Conservation (phyloP, 768 basidiomycete species). For the Trametes maxima region DNA sequence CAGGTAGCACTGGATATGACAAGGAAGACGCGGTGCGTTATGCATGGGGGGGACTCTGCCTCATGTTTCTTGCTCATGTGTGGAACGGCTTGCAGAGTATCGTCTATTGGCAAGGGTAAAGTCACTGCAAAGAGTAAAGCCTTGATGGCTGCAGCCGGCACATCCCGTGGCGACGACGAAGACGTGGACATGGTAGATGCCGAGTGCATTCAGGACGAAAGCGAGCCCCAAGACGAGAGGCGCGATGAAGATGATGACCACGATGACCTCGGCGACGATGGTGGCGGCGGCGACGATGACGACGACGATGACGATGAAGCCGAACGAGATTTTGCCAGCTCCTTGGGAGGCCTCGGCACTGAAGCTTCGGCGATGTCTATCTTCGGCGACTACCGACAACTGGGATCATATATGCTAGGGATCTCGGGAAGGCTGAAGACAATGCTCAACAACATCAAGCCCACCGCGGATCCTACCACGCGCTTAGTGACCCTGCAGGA, state of each 20-base stretch:
- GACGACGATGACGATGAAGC: constrained; percentile 46
- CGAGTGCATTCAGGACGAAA: constrained; percentile 51
- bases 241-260: constrained; percentile 48
- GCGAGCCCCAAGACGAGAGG: constrained; percentile 50
- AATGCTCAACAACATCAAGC: constrained; percentile 87
- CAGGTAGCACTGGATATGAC: constrained; percentile 62
- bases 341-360: constrained; percentile 45
- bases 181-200: constrained; percentile 79
- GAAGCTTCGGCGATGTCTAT: constrained; percentile 77
- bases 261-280: constrained; percentile 45
- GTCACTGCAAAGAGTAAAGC: constrained; percentile 39
- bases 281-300: constrained; percentile 53
- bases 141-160: constrained; percentile 52
- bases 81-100: constrained; percentile 40
- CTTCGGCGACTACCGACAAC: constrained; percentile 84
- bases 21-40: constrained; percentile 66
- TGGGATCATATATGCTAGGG: constrained; percentile 92
- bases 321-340: constrained; percentile 38
- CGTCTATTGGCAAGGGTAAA: constrained; percentile 58
- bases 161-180: constrained; percentile 67
- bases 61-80: constrained; percentile 8
- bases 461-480: constrained; percentile 80
- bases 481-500: constrained; percentile 92
- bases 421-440: constrained; percentile 86
- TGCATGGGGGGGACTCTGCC: constrained; percentile 4